phyloP scores from a whole-genome alignment of 2,329 filamentous ascomycete genomes.

The Tolypocladium nubicola region DNA sequence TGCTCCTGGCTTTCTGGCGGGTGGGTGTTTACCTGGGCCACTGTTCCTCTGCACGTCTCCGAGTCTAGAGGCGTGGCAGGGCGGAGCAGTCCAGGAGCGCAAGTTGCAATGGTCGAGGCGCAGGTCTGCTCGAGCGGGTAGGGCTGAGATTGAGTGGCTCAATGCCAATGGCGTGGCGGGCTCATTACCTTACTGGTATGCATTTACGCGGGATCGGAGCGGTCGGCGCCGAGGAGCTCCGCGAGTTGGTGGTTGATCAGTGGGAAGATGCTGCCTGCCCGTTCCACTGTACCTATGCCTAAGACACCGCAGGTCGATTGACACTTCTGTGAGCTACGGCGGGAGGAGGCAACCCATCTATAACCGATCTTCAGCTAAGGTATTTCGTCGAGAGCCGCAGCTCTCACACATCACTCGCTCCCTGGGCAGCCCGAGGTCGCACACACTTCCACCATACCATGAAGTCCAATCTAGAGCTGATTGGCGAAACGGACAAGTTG shows the following conservation, averaged over 20 bases:
- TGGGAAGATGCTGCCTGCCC: neutral
- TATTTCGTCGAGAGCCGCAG: neutral
- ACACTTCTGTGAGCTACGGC: neutral
- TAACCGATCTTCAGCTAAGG: neutral
- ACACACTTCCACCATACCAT: conserved; percentile 2
- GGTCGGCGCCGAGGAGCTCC: neutral
- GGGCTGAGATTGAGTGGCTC: neutral
- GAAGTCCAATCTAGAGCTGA: conserved; percentile 37
- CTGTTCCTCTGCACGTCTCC: neutral
- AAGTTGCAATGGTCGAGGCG: neutral
- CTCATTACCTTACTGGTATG: too few species aligned
- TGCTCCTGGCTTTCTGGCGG: neutral
- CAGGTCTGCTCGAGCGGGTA: neutral
- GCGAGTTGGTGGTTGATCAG: neutral
- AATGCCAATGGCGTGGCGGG: neutral
- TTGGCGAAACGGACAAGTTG: conserved; percentile 45
- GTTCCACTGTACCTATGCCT: neutral
- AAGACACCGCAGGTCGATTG: neutral
- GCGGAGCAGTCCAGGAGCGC: neutral
- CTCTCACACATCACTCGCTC: neutral
- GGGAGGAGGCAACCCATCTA: neutral
- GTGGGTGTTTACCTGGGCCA: neutral
- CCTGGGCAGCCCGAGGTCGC: neutral
- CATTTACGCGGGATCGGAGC: neutral
- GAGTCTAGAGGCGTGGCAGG: neutral